Evolutionary conservation across 441 rosid genomes (phyloP).

Genomic region (Bocquillonia castaneifolia): DNA sequence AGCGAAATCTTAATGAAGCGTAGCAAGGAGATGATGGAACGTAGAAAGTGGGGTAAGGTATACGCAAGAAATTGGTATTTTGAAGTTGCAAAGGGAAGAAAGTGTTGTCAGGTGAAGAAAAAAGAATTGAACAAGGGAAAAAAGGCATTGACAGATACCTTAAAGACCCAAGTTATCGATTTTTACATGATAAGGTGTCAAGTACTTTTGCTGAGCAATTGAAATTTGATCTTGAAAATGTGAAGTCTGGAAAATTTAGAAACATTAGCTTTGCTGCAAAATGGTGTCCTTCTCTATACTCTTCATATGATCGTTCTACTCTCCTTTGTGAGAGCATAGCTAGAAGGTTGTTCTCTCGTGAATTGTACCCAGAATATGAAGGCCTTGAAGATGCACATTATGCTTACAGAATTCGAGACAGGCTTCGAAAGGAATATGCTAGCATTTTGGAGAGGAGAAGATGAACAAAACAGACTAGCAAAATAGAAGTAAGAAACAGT

Average conservation of each 20-base stretch:
- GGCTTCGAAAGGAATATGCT: conserved; percentile 17
- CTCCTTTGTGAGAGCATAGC: conserved; percentile 17
- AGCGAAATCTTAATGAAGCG: conserved; percentile 11
- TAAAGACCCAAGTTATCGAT: conserved; percentile 19
- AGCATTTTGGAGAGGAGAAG: too few relatives aligned
- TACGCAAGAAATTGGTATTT: too few relatives aligned
- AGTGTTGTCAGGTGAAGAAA: too few relatives aligned
- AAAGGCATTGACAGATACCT: neutral
- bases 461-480: too few relatives aligned
- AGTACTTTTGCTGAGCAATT: neutral
- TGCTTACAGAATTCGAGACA: conserved; percentile 13
- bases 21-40: neutral
- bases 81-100: too few relatives aligned
- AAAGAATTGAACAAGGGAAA: conserved; percentile 9
- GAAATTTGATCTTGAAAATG: neutral
- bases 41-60: too few relatives aligned
- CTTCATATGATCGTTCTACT: neutral
- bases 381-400: conserved; percentile 13
- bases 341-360: neutral
- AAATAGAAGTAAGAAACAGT: too few relatives aligned
- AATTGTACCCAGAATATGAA: conserved; percentile 3
- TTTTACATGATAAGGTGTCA: neutral
- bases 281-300: conserved; percentile 25
- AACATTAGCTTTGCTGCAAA: neutral
- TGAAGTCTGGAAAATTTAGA: neutral